phyloP scores from a whole-genome alignment of 305 asterid species.

The Euphrasia arctica region DNA sequence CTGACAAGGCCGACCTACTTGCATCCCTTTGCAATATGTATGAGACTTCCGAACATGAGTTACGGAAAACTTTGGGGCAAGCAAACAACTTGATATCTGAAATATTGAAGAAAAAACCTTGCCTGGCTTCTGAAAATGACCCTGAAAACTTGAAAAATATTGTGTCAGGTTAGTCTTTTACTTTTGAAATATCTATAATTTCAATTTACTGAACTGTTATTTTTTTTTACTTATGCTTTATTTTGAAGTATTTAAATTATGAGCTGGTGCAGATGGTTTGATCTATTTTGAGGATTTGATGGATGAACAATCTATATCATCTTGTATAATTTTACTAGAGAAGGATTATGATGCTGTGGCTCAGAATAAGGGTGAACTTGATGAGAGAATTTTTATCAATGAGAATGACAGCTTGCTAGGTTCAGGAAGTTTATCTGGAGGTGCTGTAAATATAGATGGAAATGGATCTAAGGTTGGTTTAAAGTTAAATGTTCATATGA shows the following conservation, averaged over 20 bases:
- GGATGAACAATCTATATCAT: constrained; percentile 62
- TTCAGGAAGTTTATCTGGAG: constrained; percentile 81
- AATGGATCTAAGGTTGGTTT: constrained; percentile 71
- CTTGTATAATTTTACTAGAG: constrained; percentile 61
- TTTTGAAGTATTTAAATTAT: constrained; percentile 22
- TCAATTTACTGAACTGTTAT: too few relatives aligned
- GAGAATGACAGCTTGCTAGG: constrained; percentile 84
- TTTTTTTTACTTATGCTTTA: too few relatives aligned
- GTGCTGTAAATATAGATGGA: constrained; percentile 49
- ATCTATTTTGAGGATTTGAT: constrained; percentile 70
- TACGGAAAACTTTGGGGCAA: constrained; percentile 64
- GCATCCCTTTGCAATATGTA: constrained; percentile 81
- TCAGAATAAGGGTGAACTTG: constrained; percentile 63
- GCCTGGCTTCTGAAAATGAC: constrained; percentile 60
- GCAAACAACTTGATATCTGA: constrained; percentile 59
- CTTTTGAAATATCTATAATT: constrained; percentile 16
- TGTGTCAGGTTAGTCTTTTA: constrained; percentile 52
- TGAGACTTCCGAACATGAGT: constrained; percentile 81
- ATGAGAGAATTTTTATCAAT: constrained; percentile 79
- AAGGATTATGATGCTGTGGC: constrained; percentile 63
- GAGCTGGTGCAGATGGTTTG: constrained; percentile 67
- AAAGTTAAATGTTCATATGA: constrained; percentile 14
- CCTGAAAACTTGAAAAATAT: constrained; percentile 56
- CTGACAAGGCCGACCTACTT: constrained; percentile 68
- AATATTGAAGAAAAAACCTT: constrained; percentile 54